These are phyloP conservation scores for Ascochyta viciae-villosae DNA, from an alignment of 2,329 filamentous ascomycete species.

Conservation along the genomic window DNA sequence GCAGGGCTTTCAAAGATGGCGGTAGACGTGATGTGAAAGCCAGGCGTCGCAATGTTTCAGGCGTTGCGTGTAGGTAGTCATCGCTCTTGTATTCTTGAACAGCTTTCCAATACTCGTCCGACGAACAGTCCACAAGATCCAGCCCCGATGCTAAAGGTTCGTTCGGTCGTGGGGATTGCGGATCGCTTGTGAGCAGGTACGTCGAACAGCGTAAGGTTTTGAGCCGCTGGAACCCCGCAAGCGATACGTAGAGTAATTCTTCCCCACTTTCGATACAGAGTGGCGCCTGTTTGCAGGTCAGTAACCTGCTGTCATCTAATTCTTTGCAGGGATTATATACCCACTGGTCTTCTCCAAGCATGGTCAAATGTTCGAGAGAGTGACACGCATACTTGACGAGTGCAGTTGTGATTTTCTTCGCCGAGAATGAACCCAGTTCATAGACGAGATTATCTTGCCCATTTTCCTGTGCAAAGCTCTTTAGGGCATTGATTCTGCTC, in stretches of 20 bases:
- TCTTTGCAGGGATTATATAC: neutral
- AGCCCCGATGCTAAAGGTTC: neutral
- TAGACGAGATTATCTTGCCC: neutral
- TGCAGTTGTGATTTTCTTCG: neutral
- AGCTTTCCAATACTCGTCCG: neutral
- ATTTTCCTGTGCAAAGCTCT: neutral
- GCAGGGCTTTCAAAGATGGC: neutral
- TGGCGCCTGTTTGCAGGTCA: no score
- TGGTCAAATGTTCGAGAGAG: neutral
- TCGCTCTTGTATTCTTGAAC: neutral
- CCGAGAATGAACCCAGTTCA: neutral
- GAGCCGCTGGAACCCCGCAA: neutral
- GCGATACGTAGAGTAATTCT: neutral
- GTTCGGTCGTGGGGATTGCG: neutral
- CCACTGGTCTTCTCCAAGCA: neutral
- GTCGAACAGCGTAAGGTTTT: slow-evolving; percentile 1
- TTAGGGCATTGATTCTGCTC: neutral
- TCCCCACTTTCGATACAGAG: neutral
- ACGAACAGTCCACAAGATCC: neutral
- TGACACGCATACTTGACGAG: neutral
- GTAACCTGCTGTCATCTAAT: no score
- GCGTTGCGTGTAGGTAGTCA: neutral
- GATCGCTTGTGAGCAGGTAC: neutral
- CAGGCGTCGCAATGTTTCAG: neutral
- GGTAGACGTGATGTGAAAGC: neutral